Evolutionary conservation across 257 asterid genomes (phyloP).

Genomic region (Ligustrum vulgare): DNA sequence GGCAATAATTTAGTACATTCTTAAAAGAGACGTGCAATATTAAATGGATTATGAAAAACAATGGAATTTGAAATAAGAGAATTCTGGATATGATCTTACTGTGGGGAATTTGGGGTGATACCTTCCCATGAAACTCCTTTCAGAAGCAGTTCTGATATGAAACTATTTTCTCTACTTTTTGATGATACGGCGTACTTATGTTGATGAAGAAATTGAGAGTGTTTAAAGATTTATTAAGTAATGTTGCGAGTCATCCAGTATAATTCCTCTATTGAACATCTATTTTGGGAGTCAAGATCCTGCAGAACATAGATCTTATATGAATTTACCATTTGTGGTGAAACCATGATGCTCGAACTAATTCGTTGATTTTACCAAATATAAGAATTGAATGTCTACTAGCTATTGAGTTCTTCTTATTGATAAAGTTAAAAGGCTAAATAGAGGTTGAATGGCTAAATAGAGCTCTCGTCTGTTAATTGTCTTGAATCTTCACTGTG

Average conservation of each 20-base stretch:
- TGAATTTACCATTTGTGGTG: not conserved
- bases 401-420: slow-evolving; percentile 3
- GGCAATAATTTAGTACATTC: too few species aligned
- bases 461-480: slow-evolving; percentile 8
- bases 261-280: not conserved
- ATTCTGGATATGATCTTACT: too few species aligned
- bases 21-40: too few species aligned
- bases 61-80: too few species aligned
- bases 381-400: not conserved
- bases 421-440: too few species aligned
- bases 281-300: not conserved
- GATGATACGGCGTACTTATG: not conserved
- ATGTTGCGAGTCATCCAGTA: not conserved
- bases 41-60: too few species aligned
- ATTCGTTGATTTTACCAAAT: not conserved
- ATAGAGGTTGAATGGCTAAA: not conserved
- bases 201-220: not conserved
- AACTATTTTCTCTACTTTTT: not conserved
- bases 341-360: not conserved
- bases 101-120: too few species aligned
- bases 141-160: not conserved
- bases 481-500: slow-evolving; percentile 61
- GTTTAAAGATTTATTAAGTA: not conserved
- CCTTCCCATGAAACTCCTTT: too few species aligned
- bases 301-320: not conserved